Percentiles rank a stretch among this genome's conserved stretches.
Evolutionary conservation across 2,329 filamentous ascomycete species (phyloP).

Genomic region (Paecilomyces sp.): DNA sequence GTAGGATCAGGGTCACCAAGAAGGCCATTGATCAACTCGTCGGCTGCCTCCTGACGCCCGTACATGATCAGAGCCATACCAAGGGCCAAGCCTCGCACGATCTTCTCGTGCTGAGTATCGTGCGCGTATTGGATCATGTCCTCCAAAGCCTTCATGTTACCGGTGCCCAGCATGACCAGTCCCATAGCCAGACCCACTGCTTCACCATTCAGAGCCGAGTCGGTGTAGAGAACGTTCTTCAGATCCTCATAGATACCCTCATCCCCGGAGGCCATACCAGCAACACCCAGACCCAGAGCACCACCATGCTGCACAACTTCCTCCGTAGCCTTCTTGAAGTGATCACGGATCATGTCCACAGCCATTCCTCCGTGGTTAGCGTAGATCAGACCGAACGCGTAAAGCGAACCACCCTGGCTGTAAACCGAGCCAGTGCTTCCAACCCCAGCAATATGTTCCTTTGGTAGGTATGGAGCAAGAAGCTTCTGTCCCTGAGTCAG

Average conservation of each 20-base stretch:
- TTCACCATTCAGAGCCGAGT: slow-evolving; percentile 94
- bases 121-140: slow-evolving; percentile 98
- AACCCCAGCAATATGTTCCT: slow-evolving; percentile 52
- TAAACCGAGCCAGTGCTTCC: slow-evolving; percentile 80
- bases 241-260: slow-evolving; percentile 87
- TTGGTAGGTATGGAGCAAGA: slow-evolving; percentile 87
- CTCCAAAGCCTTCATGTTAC: slow-evolving; percentile 84
- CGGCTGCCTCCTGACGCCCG: slow-evolving; percentile 85
- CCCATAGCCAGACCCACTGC: slow-evolving; percentile 95
- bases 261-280: slow-evolving; percentile 93
- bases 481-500: slow-evolving; percentile 88
- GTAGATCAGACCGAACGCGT: slow-evolving; percentile 92
- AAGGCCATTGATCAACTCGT: slow-evolving; percentile 88
- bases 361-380: slow-evolving; percentile 95
- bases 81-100: slow-evolving; percentile 87
- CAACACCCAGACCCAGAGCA: slow-evolving; percentile 88
- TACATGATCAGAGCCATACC: slow-evolving; percentile 99
- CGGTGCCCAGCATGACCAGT: slow-evolving; percentile 96
- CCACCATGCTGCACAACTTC: slow-evolving; percentile 97
- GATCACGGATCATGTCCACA: slow-evolving; percentile 39
- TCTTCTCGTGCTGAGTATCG: slow-evolving; percentile 98
- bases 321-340: slow-evolving; percentile 43
- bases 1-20: slow-evolving; percentile 91
- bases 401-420: slow-evolving; percentile 91
- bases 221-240: slow-evolving; percentile 78